Evolutionary conservation across 441 rosid species (phyloP).

Genomic region (Eruca vesicaria): DNA sequence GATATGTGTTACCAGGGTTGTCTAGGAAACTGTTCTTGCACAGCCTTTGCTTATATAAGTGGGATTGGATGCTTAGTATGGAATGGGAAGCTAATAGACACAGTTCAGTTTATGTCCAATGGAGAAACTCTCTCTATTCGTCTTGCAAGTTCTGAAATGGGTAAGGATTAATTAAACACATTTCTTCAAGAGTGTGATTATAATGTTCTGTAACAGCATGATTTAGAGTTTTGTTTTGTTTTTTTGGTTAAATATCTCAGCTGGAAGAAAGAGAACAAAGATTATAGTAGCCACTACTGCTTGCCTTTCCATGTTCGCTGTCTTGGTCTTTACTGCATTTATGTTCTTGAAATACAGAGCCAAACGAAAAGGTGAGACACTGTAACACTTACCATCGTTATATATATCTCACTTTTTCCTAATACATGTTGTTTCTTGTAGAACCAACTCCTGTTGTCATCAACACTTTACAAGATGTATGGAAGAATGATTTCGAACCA

Average conservation of each 20-base stretch:
- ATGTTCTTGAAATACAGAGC: slow-evolving; percentile 20
- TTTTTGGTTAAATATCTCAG: slow-evolving; percentile 13
- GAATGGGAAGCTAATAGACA: slow-evolving; percentile 41
- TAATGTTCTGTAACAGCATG: not conserved
- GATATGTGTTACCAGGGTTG: slow-evolving; percentile 38
- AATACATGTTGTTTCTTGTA: slow-evolving; percentile 4
- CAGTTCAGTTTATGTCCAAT: slow-evolving; percentile 33
- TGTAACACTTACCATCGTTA: not conserved
- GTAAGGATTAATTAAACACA: slow-evolving; percentile 23
- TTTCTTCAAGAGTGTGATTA: not conserved
- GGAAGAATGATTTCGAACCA: slow-evolving; percentile 16
- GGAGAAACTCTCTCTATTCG: slow-evolving; percentile 44
- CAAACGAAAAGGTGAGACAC: slow-evolving; percentile 22
- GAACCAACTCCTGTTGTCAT: not conserved
- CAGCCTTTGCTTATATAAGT: slow-evolving; percentile 47
- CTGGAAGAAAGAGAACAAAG: slow-evolving; percentile 9
- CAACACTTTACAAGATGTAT: slow-evolving; percentile 7
- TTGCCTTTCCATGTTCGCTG: slow-evolving; percentile 13
- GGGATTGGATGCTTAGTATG: slow-evolving; percentile 55
- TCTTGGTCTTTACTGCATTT: slow-evolving; percentile 13
- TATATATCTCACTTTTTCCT: not conserved
- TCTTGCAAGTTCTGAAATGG: slow-evolving; percentile 43
- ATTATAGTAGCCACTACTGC: slow-evolving; percentile 4
- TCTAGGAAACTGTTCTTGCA: slow-evolving; percentile 52
- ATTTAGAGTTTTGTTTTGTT: not conserved